Base-by-base conservation (phyloP, 2,329 filamentous ascomycete genomes). In the Neurospora sp. region DNA sequence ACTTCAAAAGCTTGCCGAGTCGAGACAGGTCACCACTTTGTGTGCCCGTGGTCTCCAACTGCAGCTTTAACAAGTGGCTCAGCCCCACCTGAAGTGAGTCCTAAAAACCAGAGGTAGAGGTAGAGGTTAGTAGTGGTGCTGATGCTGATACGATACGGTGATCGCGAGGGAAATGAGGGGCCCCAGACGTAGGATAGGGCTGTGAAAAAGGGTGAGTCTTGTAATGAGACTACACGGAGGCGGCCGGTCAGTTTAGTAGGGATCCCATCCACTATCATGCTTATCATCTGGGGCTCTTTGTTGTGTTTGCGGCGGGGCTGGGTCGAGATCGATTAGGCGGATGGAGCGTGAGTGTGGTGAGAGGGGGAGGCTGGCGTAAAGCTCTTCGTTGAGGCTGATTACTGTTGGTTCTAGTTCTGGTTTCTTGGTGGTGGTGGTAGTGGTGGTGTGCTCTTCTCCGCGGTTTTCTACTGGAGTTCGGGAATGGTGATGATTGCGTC, bases 121-220 rank as follows among this genome's bases (percentile, higher is more conserved):
- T 52, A 52, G 15, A 15, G 7, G 36, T 23, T 46, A 66, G 46
- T 67, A 70, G 39, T 38, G 67, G n/a, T 8, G 69, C 43, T n/a
- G 68, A n/a, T 42, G 39, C 39, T 4, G 17, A 43, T 43, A 43
- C 42, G 42, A 19, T 43, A 43, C 15, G 42, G 42, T 19, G 42
- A 43, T 3, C 17, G 17, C 10, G 42, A 43, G 42, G 66, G 11
- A 3, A n/a, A 1, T 15, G 67, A 38, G 38, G 69, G 2, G 15
- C 69, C 69, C 69, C 67, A 70, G 8, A 68, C 69, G 38, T 70
- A 70, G 4, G 69, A 70, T 6, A 70, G 39, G 17, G 67, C 43
- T n/a, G 66, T 36, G 33, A 68, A 70, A 1, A 28, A 46, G 23
- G 39, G 69, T 9, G 38, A 19, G 28, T 68, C 33, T 13, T 68